Evolutionary conservation across 805 yeast species (phyloP).

Genomic region (Diddensiella caesifluorescens): DNA sequence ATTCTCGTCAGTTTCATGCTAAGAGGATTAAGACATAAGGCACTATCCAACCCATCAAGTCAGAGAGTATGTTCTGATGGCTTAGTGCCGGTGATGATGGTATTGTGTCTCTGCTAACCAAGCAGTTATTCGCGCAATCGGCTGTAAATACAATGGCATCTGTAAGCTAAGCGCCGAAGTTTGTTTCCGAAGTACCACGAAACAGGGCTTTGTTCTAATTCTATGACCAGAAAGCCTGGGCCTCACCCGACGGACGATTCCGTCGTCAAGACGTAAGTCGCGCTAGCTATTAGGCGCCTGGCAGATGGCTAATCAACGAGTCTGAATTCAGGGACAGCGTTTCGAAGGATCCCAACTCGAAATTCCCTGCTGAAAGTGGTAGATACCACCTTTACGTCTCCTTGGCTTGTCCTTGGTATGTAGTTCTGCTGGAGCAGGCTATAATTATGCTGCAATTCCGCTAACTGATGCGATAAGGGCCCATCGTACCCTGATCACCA

Average conservation of each 20-base stretch:
- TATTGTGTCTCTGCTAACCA: no score
- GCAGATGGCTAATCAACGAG: conserved; percentile 4
- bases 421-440: not conserved
- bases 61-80: no score
- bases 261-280: conserved; percentile 20
- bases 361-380: conserved; percentile 65
- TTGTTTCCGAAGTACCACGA: no score
- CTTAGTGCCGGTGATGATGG: no score
- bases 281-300: not conserved
- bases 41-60: no score
- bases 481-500: conserved; percentile 69
- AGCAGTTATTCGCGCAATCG: no score
- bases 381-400: conserved; percentile 88
- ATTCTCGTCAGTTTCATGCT: no score
- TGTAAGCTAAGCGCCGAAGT: no score
- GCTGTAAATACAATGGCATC: no score
- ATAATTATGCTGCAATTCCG: not conserved
- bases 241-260: conserved; percentile 20
- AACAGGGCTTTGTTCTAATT: no score
- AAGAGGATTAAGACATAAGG: no score
- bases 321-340: conserved; percentile 58
- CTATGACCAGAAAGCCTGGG: conserved; percentile 6
- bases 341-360: conserved; percentile 50
- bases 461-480: no score
- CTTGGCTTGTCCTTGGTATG: conserved; percentile 82